Conservation (phyloP, 371 early-diverging fungal genomes). For the Mortierella sp. region DNA sequence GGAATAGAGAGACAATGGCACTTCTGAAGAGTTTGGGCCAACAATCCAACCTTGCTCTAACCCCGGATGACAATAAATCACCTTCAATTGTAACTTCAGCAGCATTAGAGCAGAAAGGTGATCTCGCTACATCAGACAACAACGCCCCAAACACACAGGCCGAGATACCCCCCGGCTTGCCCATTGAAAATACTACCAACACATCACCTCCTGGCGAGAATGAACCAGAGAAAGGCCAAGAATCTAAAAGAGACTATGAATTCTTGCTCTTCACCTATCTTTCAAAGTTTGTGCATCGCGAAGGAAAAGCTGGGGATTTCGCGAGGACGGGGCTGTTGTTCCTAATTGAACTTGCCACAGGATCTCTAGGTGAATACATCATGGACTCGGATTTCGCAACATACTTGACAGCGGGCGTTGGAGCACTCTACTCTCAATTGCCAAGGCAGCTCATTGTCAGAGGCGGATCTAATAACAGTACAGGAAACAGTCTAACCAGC, state of each 20-base stretch:
- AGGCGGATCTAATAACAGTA: slow-evolving; percentile 16
- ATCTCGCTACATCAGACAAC: too few relatives aligned
- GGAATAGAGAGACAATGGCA: slow-evolving; percentile 39
- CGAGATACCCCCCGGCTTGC: background rate
- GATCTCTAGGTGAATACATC: slow-evolving; percentile 82
- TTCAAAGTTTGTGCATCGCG: slow-evolving; percentile 86
- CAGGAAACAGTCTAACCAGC: slow-evolving; percentile 10
- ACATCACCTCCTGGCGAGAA: background rate
- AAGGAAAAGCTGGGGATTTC: slow-evolving; percentile 88
- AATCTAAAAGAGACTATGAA: slow-evolving; percentile 69
- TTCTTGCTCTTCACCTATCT: slow-evolving; percentile 90
- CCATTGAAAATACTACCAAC: background rate
- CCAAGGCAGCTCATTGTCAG: slow-evolving; percentile 80
- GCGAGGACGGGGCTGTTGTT: slow-evolving; percentile 89
- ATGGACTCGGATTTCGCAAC: slow-evolving; percentile 82
- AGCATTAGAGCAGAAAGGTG: background rate
- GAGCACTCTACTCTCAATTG: slow-evolving; percentile 93
- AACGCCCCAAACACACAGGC: background rate
- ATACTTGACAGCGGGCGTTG: slow-evolving; percentile 86
- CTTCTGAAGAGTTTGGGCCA: slow-evolving; percentile 24
- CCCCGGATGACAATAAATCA: background rate
- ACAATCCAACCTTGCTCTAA: slow-evolving; percentile 19
- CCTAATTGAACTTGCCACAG: slow-evolving; percentile 84
- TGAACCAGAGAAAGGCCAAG: background rate
- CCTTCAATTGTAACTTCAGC: background rate